Conservation (phyloP, 768 basidiomycete species). For the Serendipita sp. region DNA sequence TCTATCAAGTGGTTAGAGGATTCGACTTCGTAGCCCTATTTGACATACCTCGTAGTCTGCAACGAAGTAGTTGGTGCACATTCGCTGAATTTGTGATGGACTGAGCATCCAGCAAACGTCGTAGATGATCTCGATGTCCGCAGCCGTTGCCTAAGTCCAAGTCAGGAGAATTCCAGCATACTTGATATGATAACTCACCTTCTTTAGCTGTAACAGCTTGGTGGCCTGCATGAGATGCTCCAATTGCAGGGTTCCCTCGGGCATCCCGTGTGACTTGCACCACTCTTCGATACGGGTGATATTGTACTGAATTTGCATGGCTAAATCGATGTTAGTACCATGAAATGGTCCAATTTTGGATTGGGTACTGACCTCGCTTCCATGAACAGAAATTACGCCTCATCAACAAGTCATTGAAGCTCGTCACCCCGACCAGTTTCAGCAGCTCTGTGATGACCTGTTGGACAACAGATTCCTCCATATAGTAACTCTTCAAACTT, state of each 20-base stretch:
- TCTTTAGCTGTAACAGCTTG: conserved; percentile 93
- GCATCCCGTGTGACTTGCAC: conserved; percentile 99
- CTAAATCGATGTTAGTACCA: conserved; percentile 27
- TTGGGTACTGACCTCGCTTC: conserved; percentile 65
- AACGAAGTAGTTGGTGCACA: conserved; percentile 98
- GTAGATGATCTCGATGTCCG: conserved; percentile 97
- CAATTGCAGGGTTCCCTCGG: conserved; percentile 89
- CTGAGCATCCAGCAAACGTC: conserved; percentile 99
- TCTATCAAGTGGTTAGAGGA: conserved; percentile 28
- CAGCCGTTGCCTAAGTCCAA: conserved; percentile 55
- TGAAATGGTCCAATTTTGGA: background rate
- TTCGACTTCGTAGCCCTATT: background rate
- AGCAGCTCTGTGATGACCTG: conserved; percentile 90
- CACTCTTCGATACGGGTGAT: conserved; percentile 95
- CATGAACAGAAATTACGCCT: conserved; percentile 97
- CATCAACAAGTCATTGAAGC: conserved; percentile 98
- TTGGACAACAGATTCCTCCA: conserved; percentile 93
- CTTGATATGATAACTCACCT: conserved; percentile 32
- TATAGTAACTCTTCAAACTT: conserved; percentile 93
- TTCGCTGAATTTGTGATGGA: conserved; percentile 97
- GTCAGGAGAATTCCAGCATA: background rate
- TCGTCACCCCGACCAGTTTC: conserved; percentile 88
- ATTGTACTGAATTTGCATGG: conserved; percentile 99
- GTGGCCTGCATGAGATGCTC: conserved; percentile 99
- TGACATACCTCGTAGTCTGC: conserved; percentile 87